Evolutionary conservation across 2,329 filamentous ascomycete genomes (phyloP).

Genomic region (Colletotrichum spinosum): DNA sequence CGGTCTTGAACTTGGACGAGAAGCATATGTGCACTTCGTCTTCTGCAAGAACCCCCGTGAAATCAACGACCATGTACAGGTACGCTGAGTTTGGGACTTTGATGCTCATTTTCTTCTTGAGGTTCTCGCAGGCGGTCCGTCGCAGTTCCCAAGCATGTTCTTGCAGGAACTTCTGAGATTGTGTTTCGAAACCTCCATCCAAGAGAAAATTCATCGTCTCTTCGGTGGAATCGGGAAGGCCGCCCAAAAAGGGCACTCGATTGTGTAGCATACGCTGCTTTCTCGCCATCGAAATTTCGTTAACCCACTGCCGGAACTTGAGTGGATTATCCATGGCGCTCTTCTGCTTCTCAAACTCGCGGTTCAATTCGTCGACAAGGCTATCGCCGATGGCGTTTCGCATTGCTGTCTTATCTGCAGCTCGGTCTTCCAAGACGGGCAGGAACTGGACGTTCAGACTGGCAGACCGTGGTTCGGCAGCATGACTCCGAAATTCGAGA

Average conservation of each 20-base stretch:
- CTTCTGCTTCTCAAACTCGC: conserved; percentile 64
- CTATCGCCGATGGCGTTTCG: conserved; percentile 59
- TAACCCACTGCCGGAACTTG: conserved; percentile 66
- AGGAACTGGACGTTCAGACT: conserved; percentile 76
- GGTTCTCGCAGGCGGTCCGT: conserved; percentile 61
- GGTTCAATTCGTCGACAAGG: conserved; percentile 60
- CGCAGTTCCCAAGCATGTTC: conserved; percentile 61
- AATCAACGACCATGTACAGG: conserved; percentile 77
- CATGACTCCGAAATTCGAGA: conserved; percentile 70
- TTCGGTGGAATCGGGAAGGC: conserved; percentile 60
- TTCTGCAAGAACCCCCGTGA: conserved; percentile 67
- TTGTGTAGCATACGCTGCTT: conserved; percentile 53
- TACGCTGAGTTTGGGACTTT: conserved; percentile 71
- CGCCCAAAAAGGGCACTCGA: conserved; percentile 57
- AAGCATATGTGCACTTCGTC: conserved; percentile 78
- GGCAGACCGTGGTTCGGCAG: conserved; percentile 60
- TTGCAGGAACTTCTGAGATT: conserved; percentile 59
- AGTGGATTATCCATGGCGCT: conserved; percentile 61
- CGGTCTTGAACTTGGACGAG: conserved; percentile 71
- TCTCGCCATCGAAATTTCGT: conserved; percentile 50
- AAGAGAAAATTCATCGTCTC: conserved; percentile 68
- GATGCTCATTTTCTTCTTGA: conserved; percentile 70
- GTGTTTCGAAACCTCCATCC: conserved; percentile 69
- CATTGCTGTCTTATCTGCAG: conserved; percentile 59
- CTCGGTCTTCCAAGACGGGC: conserved; percentile 72